Evolutionary conservation across 305 asterid genomes (phyloP).

Genomic region (Fraxinus sp.): DNA sequence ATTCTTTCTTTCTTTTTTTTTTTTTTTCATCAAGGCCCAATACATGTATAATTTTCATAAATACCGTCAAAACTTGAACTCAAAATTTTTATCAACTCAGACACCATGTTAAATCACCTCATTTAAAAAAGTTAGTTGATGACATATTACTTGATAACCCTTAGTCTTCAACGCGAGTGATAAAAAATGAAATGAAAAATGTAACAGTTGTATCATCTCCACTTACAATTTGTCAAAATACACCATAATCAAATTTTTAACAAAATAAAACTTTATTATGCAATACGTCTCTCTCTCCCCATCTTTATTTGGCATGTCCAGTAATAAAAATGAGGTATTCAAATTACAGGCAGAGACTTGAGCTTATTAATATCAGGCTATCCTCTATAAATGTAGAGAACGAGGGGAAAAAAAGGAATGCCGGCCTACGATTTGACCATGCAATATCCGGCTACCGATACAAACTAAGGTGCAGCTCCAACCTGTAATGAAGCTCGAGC

Average conservation of each 20-base stretch:
- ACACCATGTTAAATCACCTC: not conserved
- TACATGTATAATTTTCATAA: no score
- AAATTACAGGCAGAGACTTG: not conserved
- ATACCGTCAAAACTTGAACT: no score
- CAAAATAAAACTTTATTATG: not conserved
- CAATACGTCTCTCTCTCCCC: not conserved
- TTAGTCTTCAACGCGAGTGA: not conserved
- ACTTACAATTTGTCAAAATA: not conserved
- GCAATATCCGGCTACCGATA: not conserved
- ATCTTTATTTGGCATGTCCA: not conserved
- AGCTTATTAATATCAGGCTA: not conserved
- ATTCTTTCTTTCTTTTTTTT: no score
- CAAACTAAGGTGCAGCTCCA: conserved; percentile 35
- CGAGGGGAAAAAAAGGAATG: not conserved
- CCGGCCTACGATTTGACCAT: not conserved
- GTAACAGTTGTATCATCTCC: not conserved
- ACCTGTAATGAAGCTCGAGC: conserved; percentile 55
- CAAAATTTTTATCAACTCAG: no score
- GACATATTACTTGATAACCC: no score
- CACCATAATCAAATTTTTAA: not conserved
- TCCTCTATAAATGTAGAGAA: not conserved
- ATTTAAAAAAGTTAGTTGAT: not conserved
- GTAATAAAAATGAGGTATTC: not conserved
- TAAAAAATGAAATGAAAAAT: not conserved
- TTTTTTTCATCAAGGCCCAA: no score